Conservation (phyloP, 305 asterid species). For the Solanum hybrid region DNA sequence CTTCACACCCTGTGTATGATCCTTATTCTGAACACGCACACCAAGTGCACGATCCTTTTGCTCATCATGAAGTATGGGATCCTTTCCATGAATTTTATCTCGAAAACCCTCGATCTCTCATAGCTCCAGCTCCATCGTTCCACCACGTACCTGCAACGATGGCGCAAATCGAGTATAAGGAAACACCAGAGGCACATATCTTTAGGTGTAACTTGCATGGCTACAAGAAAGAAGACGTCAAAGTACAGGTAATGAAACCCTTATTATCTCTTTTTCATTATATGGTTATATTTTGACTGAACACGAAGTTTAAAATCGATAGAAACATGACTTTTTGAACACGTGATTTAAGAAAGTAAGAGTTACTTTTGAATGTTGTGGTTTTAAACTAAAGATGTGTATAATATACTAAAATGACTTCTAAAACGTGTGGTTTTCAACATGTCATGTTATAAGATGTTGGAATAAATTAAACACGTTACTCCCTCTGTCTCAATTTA, state of each 20-base stretch:
- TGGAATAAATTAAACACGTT: background rate
- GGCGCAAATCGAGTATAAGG: constrained; percentile 17
- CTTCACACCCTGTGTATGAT: background rate
- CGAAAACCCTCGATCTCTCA: background rate
- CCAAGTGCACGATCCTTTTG: background rate
- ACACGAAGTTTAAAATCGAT: background rate
- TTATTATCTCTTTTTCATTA: background rate
- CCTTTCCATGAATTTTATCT: background rate
- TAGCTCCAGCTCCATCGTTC: background rate
- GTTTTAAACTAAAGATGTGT: background rate
- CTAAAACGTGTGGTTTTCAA: background rate
- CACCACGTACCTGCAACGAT: background rate
- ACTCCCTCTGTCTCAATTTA: background rate
- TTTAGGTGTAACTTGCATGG: constrained; percentile 23
- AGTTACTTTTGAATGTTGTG: background rate
- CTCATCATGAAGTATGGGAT: background rate
- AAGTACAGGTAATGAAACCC: constrained; percentile 1
- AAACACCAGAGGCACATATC: constrained; percentile 25
- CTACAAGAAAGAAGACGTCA: constrained; percentile 23
- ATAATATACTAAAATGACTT: background rate
- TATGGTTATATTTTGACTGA: background rate
- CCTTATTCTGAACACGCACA: background rate
- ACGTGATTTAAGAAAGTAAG: background rate
- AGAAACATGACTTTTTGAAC: background rate
- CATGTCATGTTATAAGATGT: background rate